A percentile compares a stretch with the other conserved stretches of the same genome.
These are phyloP conservation scores for Aspergillus incahuasiensis DNA, from an alignment of 495 filamentous ascomycete species.

Conservation along the genomic window DNA sequence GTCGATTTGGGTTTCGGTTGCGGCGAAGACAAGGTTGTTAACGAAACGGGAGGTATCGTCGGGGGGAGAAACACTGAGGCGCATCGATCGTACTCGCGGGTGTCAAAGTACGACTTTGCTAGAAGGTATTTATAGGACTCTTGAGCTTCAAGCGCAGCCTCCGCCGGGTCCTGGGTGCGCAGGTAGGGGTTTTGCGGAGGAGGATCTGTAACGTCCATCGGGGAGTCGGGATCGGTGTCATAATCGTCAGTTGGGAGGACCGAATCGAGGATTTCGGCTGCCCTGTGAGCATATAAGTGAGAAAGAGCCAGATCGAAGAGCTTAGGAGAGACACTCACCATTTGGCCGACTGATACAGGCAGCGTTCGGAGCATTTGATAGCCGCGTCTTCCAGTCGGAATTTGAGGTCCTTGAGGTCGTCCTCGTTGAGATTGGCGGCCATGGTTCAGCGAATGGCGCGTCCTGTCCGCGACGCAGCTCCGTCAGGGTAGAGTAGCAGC, in stretches of 20 bases:
- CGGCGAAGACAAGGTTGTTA: slow-evolving; percentile 41
- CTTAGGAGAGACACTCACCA: slow-evolving; percentile 55
- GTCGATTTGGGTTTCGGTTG: slow-evolving; percentile 36
- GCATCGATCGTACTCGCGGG: slow-evolving; percentile 91
- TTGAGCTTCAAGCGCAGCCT: slow-evolving; percentile 71
- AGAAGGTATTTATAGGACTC: slow-evolving; percentile 82
- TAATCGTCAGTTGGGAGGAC: slow-evolving; percentile 50
- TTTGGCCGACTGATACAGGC: slow-evolving; percentile 95
- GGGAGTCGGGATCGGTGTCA: slow-evolving; percentile 56
- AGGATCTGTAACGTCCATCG: slow-evolving; percentile 47
- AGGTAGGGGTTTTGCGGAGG: slow-evolving; percentile 44
- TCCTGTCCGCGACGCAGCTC: background rate
- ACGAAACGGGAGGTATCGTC: slow-evolving; percentile 57
- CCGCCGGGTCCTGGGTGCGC: slow-evolving; percentile 50
- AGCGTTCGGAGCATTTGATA: slow-evolving; percentile 87
- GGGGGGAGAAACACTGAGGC: slow-evolving; percentile 83
- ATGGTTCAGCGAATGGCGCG: slow-evolving; percentile 16
- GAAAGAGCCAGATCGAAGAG: background rate
- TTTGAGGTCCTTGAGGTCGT: slow-evolving; percentile 47
- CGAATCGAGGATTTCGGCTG: slow-evolving; percentile 87
- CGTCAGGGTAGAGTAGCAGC: background rate
- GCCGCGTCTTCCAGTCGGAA: slow-evolving; percentile 74
- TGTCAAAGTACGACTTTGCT: slow-evolving; percentile 94
- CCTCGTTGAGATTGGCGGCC: slow-evolving; percentile 35
- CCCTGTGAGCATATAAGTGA: slow-evolving; percentile 56